phyloP scores from a whole-genome alignment of 768 basidiomycete genomes.

The Tubosaeta sp. region DNA sequence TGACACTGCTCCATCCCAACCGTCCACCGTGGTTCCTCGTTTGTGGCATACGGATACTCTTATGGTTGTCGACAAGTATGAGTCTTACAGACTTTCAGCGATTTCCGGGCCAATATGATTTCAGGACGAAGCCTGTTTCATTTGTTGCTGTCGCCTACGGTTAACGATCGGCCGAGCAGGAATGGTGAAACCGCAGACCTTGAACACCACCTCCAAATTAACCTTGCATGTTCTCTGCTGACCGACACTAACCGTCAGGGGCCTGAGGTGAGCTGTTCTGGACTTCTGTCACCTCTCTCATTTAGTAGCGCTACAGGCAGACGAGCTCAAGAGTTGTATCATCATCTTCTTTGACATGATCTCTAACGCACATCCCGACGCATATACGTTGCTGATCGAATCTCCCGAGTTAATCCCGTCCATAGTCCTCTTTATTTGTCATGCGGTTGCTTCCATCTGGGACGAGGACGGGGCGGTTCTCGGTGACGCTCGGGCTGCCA shows the following conservation, averaged over 20 bases:
- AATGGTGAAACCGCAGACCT: constrained; percentile 22
- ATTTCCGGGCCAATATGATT: constrained; percentile 11
- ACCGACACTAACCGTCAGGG: constrained; percentile 39
- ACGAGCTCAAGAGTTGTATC: constrained; percentile 34
- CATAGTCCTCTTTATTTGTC: constrained; percentile 51
- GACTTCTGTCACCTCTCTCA: background rate
- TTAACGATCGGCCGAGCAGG: constrained; percentile 16
- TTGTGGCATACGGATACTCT: constrained; percentile 46
- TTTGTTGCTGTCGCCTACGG: constrained; percentile 38
- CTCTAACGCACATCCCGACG: constrained; percentile 36
- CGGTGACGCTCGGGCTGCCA: constrained; percentile 29
- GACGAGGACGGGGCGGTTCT: constrained; percentile 52
- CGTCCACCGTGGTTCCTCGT: constrained; percentile 52
- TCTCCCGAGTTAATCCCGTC: constrained; percentile 63
- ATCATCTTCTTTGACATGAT: constrained; percentile 40
- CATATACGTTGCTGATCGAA: constrained; percentile 35
- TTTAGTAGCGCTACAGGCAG: constrained; percentile 25
- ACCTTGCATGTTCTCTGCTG: constrained; percentile 46
- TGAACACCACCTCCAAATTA: constrained; percentile 40
- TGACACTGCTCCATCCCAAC: constrained; percentile 43
- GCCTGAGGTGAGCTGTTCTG: constrained; percentile 34
- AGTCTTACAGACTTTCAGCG: background rate
- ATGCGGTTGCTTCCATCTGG: constrained; percentile 57
- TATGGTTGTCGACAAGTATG: constrained; percentile 47
- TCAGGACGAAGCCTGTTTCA: constrained; percentile 43